These are phyloP conservation scores for Hydnomerulius pinastri DNA, from an alignment of 768 basidiomycete genomes.

Conservation along the genomic window DNA sequence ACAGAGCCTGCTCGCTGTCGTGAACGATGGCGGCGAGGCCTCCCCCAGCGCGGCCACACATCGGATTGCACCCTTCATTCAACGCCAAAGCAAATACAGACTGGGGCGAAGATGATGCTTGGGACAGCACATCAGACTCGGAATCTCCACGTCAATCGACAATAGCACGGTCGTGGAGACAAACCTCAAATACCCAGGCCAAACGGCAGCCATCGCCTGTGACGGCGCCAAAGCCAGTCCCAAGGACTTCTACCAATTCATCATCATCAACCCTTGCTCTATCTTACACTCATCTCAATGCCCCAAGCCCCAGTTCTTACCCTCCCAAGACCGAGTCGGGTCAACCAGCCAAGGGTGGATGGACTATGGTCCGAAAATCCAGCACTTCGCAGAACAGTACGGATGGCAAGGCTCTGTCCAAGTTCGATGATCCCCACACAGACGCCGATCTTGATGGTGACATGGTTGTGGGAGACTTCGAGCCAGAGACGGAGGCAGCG, in stretches of 20 bases:
- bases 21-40: constrained; percentile 54
- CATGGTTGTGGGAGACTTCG: constrained; percentile 77
- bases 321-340: constrained; percentile 52
- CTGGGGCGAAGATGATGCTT: constrained; percentile 86
- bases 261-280: constrained; percentile 73
- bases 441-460: constrained; percentile 76
- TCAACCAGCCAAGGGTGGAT: constrained; percentile 56
- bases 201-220: constrained; percentile 31
- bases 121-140: constrained; percentile 83
- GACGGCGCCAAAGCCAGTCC: constrained; percentile 58
- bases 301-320: constrained; percentile 76
- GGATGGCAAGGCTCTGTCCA: constrained; percentile 22
- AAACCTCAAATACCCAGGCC: constrained; percentile 25
- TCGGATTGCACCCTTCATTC: constrained; percentile 55
- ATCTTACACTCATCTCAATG: constrained; percentile 79
- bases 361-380: constrained; percentile 71
- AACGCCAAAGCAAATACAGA: constrained; percentile 52
- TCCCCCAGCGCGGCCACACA: constrained; percentile 74
- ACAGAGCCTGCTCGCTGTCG: constrained; percentile 18
- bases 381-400: constrained; percentile 27
- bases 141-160: constrained; percentile 65
- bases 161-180: constrained; percentile 46
- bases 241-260: constrained; percentile 45
- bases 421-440: constrained; percentile 27
- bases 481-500: constrained; percentile 48